Evolutionary conservation across 768 basidiomycete species (phyloP).

Genomic region (Suillus subluteus): DNA sequence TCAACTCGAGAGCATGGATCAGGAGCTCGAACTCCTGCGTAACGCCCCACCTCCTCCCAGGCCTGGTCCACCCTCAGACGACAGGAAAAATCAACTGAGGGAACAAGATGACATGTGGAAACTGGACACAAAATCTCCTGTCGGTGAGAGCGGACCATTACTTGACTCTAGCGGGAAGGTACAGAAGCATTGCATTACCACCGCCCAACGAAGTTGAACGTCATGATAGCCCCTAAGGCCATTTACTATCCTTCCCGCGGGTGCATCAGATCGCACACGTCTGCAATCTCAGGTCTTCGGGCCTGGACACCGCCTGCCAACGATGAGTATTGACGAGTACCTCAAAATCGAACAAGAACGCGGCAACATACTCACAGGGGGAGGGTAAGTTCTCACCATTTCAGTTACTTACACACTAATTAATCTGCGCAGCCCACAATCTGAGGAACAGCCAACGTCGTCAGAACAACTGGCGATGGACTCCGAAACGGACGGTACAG

Average conservation of each 20-base stretch:
- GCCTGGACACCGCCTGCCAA: conserved; percentile 82
- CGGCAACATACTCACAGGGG: conserved; percentile 86
- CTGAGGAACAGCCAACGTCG: conserved; percentile 66
- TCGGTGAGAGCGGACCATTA: conserved; percentile 60
- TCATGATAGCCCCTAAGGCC: conserved; percentile 75
- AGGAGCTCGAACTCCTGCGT: conserved; percentile 73
- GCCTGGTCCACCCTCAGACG: conserved; percentile 35
- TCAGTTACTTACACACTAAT: conserved; percentile 2
- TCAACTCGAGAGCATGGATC: conserved; percentile 66
- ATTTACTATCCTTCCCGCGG: conserved; percentile 88
- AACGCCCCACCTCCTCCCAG: conserved; percentile 51
- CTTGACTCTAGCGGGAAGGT: conserved; percentile 82
- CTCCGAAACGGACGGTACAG: conserved; percentile 84
- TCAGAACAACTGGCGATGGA: conserved; percentile 80
- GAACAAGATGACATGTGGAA: conserved; percentile 69
- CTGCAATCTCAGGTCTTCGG: conserved; percentile 84
- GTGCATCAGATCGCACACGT: conserved; percentile 65
- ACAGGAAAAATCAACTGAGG: conserved; percentile 42
- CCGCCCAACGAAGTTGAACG: conserved; percentile 15
- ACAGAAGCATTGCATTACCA: background rate
- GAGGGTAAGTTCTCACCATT: conserved; percentile 63
- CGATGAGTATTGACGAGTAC: conserved; percentile 96
- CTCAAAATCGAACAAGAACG: conserved; percentile 80
- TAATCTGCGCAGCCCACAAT: conserved; percentile 54
- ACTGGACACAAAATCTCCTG: conserved; percentile 59